These are phyloP conservation scores for Phytopythium vexans DNA, from an alignment of 352 stramenopile species.

Conservation along the genomic window DNA sequence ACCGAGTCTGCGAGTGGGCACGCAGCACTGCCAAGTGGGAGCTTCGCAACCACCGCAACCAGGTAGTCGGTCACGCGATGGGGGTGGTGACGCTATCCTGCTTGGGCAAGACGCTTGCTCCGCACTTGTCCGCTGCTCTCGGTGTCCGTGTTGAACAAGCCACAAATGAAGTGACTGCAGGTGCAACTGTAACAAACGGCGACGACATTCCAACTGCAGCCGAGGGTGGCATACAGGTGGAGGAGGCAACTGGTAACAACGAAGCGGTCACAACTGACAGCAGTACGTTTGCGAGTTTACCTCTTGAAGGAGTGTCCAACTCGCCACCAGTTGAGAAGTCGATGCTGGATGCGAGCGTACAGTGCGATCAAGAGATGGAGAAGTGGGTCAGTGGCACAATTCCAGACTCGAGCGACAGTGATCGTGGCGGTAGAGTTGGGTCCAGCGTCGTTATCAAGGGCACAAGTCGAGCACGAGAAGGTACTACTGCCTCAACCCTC, in stretches of 20 bases:
- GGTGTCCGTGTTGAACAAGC: slow-evolving; percentile 23
- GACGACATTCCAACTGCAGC: too few relatives aligned
- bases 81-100: slow-evolving; percentile 41
- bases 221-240: background rate
- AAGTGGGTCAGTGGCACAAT: too few relatives aligned
- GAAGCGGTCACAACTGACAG: too few relatives aligned
- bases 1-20: slow-evolving; percentile 45
- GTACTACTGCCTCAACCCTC: too few relatives aligned
- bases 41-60: slow-evolving; percentile 25
- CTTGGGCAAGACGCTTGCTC: slow-evolving; percentile 33
- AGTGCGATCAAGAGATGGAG: slow-evolving; percentile 21
- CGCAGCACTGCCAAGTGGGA: slow-evolving; percentile 29
- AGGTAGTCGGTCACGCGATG: slow-evolving; percentile 13
- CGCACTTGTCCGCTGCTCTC: slow-evolving; percentile 26
- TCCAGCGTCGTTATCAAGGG: too few relatives aligned
- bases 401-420: background rate
- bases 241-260: too few relatives aligned
- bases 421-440: too few relatives aligned
- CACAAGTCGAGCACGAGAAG: too few relatives aligned
- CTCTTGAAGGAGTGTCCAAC: too few relatives aligned
- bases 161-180: background rate
- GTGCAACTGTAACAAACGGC: too few relatives aligned
- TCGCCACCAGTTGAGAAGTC: background rate
- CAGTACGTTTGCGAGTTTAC: too few relatives aligned
- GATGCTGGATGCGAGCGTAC: slow-evolving; percentile 23